These are phyloP conservation scores for Zygoascus hellenicus DNA, from an alignment of 1,139 yeast species.

Conservation along the genomic window DNA sequence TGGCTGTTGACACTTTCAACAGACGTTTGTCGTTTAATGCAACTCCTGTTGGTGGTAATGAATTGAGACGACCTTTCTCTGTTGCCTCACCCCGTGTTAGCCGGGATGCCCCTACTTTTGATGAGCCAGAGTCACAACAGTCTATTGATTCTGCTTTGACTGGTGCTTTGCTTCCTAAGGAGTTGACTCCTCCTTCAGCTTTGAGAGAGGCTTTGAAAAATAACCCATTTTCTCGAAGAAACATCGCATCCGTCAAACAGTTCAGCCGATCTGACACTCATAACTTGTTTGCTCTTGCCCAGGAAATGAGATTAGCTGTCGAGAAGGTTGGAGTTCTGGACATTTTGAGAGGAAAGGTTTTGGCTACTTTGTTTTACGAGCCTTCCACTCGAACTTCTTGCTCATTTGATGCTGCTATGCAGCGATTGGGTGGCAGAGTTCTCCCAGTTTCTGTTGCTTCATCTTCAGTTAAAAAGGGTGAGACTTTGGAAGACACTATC, in stretches of 20 bases:
- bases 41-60: conserved; percentile 14
- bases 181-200: conserved; percentile 51
- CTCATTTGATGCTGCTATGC: conserved; percentile 99
- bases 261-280: conserved; percentile 85
- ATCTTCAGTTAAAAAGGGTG: conserved; percentile 96
- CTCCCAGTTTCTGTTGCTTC: conserved; percentile 77
- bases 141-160: conserved; percentile 43
- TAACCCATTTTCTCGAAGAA: conserved; percentile 85
- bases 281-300: conserved; percentile 90
- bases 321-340: conserved; percentile 95
- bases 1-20: neutral
- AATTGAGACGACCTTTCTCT: conserved; percentile 9
- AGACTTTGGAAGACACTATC: conserved; percentile 93
- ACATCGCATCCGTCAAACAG: conserved; percentile 82
- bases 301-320: conserved; percentile 95
- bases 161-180: conserved; percentile 61
- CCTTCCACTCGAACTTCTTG: conserved; percentile 97
- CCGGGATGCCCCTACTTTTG: conserved; percentile 33
- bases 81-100: conserved; percentile 17
- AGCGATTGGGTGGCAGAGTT: conserved; percentile 97
- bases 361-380: conserved; percentile 95
- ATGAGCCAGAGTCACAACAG: conserved; percentile 38
- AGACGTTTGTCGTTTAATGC: conserved; percentile 19
- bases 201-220: conserved; percentile 59
- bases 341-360: conserved; percentile 79